Evolutionary conservation across 345 rosid genomes (phyloP).

Genomic region (Gossypium australe): DNA sequence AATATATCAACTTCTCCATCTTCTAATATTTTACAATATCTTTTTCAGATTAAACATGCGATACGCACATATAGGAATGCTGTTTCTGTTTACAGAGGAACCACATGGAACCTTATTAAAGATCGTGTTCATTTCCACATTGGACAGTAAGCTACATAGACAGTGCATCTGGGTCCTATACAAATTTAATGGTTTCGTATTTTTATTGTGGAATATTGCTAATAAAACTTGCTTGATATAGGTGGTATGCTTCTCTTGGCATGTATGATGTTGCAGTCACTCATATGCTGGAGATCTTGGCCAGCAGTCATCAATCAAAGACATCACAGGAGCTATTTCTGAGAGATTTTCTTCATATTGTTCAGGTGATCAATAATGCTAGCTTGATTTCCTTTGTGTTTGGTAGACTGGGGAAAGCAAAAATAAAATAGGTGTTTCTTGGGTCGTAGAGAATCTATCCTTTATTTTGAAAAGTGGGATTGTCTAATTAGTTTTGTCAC

Average conservation of each 20-base stretch:
- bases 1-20: conserved; percentile 12
- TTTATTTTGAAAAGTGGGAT: not conserved
- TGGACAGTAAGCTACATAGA: conserved; percentile 71
- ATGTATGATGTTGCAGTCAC: conserved; percentile 78
- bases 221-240: conserved; percentile 22
- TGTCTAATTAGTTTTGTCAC: not conserved
- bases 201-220: conserved; percentile 14
- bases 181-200: not conserved
- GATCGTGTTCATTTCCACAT: conserved; percentile 92
- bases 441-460: not conserved
- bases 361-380: conserved; percentile 46
- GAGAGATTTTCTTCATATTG: conserved; percentile 70
- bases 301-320: conserved; percentile 81
- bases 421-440: not conserved
- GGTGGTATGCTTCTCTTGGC: conserved; percentile 93
- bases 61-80: conserved; percentile 87
- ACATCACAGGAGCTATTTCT: conserved; percentile 82
- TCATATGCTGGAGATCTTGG: conserved; percentile 76
- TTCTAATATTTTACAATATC: conserved; percentile 19
- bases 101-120: conserved; percentile 81
- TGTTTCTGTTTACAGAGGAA: conserved; percentile 72
- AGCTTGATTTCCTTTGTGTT: conserved; percentile 12
- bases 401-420: conserved; percentile 6
- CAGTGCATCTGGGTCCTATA: conserved; percentile 14
- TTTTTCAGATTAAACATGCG: conserved; percentile 79